Percentiles rank a stretch among this genome's conserved stretches.
Evolutionary conservation across 2,329 filamentous ascomycete species (phyloP).

Genomic region (Ophiocordyceps camponoti-rufipedis): DNA sequence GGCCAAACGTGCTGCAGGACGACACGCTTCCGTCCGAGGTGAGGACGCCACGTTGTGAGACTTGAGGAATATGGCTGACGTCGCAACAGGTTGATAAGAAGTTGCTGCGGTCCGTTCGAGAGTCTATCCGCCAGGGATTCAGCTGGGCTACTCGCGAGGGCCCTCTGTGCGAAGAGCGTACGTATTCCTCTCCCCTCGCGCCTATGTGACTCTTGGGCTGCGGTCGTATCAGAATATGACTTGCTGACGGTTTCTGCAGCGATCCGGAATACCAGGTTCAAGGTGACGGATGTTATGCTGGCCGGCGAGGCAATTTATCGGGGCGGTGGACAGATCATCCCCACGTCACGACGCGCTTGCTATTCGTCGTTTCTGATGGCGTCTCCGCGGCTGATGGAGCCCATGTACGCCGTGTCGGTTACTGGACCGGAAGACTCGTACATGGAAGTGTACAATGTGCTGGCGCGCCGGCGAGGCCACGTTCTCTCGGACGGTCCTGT

Average conservation of each 20-base stretch:
- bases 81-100: constrained; percentile 64
- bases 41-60: constrained; percentile 10
- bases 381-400: constrained; percentile 90
- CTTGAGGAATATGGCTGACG: not conserved
- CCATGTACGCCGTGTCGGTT: constrained; percentile 82
- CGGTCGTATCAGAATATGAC: not conserved
- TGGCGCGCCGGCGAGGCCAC: constrained; percentile 76
- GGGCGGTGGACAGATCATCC: constrained; percentile 93
- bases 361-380: constrained; percentile 97
- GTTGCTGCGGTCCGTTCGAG: constrained; percentile 67
- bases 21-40: constrained; percentile 84
- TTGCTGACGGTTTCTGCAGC: constrained; percentile 27
- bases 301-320: constrained; percentile 85
- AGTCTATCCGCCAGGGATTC: constrained; percentile 90
- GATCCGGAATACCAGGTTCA: constrained; percentile 96
- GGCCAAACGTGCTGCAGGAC: constrained; percentile 90
- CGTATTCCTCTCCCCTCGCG: constrained; percentile 15
- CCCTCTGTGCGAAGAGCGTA: constrained; percentile 91
- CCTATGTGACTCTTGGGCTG: not conserved
- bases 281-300: constrained; percentile 76
- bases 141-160: constrained; percentile 93
- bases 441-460: constrained; percentile 75
- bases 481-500: constrained; percentile 89
- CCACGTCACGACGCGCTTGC: constrained; percentile 77
- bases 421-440: constrained; percentile 82